phyloP scores from a whole-genome alignment of 768 basidiomycete species.

The Scleroderma bovista region DNA sequence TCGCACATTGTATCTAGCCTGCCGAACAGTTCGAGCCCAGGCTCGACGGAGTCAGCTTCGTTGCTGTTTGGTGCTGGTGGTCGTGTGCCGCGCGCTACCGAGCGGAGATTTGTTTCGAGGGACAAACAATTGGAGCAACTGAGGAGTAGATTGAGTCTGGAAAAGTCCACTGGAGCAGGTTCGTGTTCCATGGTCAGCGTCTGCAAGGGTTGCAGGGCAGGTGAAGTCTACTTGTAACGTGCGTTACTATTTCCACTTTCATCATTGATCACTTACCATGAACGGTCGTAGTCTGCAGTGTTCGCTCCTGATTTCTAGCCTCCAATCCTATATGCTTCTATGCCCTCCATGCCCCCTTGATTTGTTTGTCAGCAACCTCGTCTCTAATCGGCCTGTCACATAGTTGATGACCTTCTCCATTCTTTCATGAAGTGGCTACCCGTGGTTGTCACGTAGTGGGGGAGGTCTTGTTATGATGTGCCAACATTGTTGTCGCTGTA shows the following conservation, averaged over 20 bases:
- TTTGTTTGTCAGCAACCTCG: constrained; percentile 1
- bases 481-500: constrained; percentile 27
- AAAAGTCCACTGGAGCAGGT: constrained; percentile 16
- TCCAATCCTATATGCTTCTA: constrained; percentile 12
- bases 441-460: constrained; percentile 7
- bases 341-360: constrained; percentile 10
- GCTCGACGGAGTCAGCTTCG: constrained; percentile 7
- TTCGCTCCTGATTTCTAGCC: constrained; percentile 6
- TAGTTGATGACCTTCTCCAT: constrained; percentile 11
- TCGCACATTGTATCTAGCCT: constrained; percentile 18
- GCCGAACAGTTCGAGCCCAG: constrained; percentile 8
- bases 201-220: constrained; percentile 24
- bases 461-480: constrained; percentile 18
- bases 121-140: constrained; percentile 64
- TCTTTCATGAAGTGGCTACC: constrained; percentile 2
- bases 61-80: constrained; percentile 7
- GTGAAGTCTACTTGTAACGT: constrained; percentile 24
- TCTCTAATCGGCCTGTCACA: constrained; percentile 11
- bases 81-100: constrained; percentile 8
- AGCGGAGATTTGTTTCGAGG: constrained; percentile 50
- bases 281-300: constrained; percentile 4
- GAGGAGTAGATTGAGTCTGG: constrained; percentile 45
- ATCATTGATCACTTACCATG: neutral
- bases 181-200: constrained; percentile 21
- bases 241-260: constrained; percentile 5